Percentiles rank a stretch among this genome's conserved stretches.
Evolutionary conservation across 2,329 filamentous ascomycete genomes (phyloP).

Genomic region (Knufia fluminis): DNA sequence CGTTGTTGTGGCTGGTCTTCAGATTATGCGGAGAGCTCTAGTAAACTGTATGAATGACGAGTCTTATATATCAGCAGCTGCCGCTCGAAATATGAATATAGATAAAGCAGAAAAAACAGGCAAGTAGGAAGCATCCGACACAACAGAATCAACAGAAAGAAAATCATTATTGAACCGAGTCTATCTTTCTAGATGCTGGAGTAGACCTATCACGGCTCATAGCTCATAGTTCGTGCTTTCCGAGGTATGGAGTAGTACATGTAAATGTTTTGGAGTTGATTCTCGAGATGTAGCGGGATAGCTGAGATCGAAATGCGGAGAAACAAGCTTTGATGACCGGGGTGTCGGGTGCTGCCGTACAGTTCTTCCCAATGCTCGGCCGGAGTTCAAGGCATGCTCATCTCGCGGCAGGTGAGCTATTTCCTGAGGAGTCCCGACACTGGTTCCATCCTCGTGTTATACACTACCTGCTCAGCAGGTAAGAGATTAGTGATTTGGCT

Average conservation of each 20-base stretch:
- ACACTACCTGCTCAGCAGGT: neutral
- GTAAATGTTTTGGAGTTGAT: neutral
- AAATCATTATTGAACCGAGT: neutral
- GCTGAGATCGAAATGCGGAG: neutral
- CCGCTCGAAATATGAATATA: too few relatives aligned
- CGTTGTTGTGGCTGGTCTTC: too few relatives aligned
- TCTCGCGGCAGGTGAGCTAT: too few relatives aligned
- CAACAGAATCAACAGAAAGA: neutral
- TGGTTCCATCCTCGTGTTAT: neutral
- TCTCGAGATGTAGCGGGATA: neutral
- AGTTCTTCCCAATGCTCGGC: too few relatives aligned
- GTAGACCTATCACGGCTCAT: neutral
- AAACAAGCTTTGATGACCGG: neutral
- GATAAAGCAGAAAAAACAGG: too few relatives aligned
- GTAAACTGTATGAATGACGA: neutral
- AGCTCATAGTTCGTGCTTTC: neutral
- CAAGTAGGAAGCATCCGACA: neutral
- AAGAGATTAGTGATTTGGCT: neutral
- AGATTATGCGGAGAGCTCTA: neutral
- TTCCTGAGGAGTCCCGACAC: too few relatives aligned
- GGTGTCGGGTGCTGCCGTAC: neutral
- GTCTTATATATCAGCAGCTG: neutral
- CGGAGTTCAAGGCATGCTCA: too few relatives aligned
- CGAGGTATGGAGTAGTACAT: neutral
- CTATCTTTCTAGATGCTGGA: neutral